Percentiles rank a stretch among this genome's conserved stretches.
These are phyloP conservation scores for Penicillium samsonianum DNA, from an alignment of 495 filamentous ascomycete genomes.

Conservation along the genomic window DNA sequence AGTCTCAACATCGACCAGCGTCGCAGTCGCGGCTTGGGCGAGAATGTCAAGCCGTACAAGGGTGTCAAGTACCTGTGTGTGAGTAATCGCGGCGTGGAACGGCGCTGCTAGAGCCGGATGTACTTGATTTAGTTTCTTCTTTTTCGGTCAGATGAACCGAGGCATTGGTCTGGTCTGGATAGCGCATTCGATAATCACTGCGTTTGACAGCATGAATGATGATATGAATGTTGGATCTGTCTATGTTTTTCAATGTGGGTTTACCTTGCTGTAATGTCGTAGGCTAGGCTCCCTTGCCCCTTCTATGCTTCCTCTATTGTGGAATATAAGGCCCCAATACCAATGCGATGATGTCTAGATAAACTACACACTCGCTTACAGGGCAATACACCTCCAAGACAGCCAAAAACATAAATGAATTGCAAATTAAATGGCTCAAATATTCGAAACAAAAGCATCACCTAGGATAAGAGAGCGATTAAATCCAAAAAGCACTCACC, in stretches of 20 bases:
- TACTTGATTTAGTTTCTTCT: not conserved
- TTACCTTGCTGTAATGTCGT: not conserved
- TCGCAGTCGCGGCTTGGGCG: constrained; percentile 82
- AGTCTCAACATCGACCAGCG: constrained; percentile 81
- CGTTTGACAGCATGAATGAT: constrained; percentile 12
- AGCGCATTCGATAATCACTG: constrained; percentile 4
- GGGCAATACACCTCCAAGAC: not conserved
- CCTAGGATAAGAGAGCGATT: not conserved
- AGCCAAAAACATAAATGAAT: not conserved
- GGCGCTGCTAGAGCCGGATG: constrained; percentile 35
- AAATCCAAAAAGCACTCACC: not conserved
- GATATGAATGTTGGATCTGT: constrained; percentile 1
- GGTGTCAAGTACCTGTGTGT: constrained; percentile 96
- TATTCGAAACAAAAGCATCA: not conserved
- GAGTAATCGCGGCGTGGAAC: constrained; percentile 81
- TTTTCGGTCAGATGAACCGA: not conserved
- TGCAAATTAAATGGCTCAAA: not conserved
- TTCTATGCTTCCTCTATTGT: not conserved
- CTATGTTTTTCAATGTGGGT: not conserved
- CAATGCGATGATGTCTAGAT: not conserved
- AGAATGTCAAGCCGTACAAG: constrained; percentile 92
- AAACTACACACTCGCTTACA: not conserved
- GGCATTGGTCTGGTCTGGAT: not conserved
- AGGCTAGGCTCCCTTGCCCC: not conserved
- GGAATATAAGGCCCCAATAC: not conserved